Percentiles rank a stretch among this genome's conserved stretches.
Conservation (phyloP, 306 rosid species). For the Elaeagnus macrophylla region DNA sequence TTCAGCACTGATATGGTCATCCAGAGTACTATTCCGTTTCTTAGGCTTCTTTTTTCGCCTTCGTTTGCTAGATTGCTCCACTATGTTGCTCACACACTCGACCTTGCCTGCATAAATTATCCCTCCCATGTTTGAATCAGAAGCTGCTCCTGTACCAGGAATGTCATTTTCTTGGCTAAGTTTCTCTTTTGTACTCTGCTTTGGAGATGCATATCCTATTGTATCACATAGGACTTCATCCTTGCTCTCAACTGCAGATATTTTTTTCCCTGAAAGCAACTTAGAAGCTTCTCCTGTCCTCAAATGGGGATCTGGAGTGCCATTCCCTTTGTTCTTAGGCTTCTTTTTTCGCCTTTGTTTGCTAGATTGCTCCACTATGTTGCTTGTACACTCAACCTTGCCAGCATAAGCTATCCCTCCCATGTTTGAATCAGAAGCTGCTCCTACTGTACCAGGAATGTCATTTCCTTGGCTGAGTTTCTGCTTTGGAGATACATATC, state of each 20-base stretch:
- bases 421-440: not conserved
- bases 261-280: too few relatives aligned
- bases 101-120: not conserved
- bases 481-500: too few relatives aligned
- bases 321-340: not conserved
- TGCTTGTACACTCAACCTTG: not conserved
- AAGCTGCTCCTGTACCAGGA: not conserved
- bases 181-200: too few relatives aligned
- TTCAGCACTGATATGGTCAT: not conserved
- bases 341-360: not conserved
- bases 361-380: not conserved
- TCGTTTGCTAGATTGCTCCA: not conserved
- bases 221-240: too few relatives aligned
- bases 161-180: not conserved
- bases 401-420: not conserved
- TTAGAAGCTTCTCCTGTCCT: too few relatives aligned
- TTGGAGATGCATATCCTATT: too few relatives aligned
- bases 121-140: not conserved
- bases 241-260: too few relatives aligned
- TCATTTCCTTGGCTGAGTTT: not conserved
- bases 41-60: not conserved
- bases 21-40: not conserved
- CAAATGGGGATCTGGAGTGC: not conserved
- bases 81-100: not conserved
- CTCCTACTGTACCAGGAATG: not conserved